Base-by-base conservation (phyloP, 1,284 basidiomycete species). In the Neonothopanus nambi region DNA sequence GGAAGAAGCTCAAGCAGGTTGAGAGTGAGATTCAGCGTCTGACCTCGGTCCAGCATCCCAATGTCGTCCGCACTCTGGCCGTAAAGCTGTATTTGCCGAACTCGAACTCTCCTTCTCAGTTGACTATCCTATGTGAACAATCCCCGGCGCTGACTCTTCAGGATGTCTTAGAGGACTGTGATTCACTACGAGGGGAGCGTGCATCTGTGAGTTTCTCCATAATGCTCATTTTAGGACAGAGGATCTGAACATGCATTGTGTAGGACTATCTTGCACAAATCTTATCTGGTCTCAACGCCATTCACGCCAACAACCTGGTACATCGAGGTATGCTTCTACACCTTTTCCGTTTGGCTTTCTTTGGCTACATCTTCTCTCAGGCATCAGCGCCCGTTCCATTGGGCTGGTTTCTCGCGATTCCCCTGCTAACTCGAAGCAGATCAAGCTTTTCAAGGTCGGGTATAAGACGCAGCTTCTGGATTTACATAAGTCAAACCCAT, bases 201-300 rank as follows among this genome's bases (percentile, higher is more conserved):
- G 84, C 82, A n/a, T 74, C 76, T 26, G 85, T 87, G 57, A 30
- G 73, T 69, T 13, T 45, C 36, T 18, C 5, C 26, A 30, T 26
- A 37, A 24, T 15, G 45, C 46, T 48, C 47, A 39, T 21, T 41
- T 35, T 33, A 13, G 30, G 4, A 35, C n/a, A 23, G 13, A 36
- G 48, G 6, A 12, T 33, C 9, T 15, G 35, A 53, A 39, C 26
- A 36, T 35, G 24, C 45, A 9, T 21, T n/a, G 47, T 51, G 13
- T 57, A 88, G 85, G 87, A 87, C 48, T 91, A 90, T 61, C 70
- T 89, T 1, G 72, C 70, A 1, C 89, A 91, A 63, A 84, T 89
- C 38, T 68, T 91, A 1, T 77, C 79, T 0, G 89, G 79, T 0
- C 65, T 92, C 41, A 81, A 84, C 56, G 78, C 78, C 0, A 66